Percentiles rank a stretch among this genome's conserved stretches.
These are phyloP conservation scores for Herpotrichia juniperi DNA, from an alignment of 2,329 filamentous ascomycete genomes.

Conservation along the genomic window DNA sequence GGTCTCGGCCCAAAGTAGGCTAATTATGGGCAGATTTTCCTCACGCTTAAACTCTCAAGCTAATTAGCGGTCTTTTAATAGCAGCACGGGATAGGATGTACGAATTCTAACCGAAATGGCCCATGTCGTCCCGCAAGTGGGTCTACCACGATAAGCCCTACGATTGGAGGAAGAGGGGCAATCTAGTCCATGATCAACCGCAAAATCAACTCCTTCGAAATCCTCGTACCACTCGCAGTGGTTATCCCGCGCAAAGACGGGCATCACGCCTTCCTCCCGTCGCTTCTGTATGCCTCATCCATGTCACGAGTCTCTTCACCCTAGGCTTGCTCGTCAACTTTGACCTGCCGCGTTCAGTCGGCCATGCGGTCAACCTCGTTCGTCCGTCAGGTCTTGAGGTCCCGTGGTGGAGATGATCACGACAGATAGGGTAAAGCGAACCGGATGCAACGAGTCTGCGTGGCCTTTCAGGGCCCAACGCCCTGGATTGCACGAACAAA, in stretches of 20 bases:
- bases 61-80: conserved; percentile 45
- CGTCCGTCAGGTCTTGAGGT: conserved; percentile 27
- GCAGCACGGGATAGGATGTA: conserved; percentile 25
- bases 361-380: conserved; percentile 28
- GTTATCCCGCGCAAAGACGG: conserved; percentile 30
- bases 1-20: conserved; percentile 12
- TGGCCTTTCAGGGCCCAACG: conserved; percentile 21
- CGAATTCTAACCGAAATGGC: conserved; percentile 29
- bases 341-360: conserved; percentile 40
- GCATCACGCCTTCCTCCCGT: conserved; percentile 28
- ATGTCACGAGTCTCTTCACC: conserved; percentile 26
- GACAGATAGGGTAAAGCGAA: conserved; percentile 27
- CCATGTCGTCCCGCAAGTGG: conserved; percentile 24
- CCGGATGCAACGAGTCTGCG: conserved; percentile 28
- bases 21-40: conserved; percentile 42
- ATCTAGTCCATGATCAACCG: conserved; percentile 38
- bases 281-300: conserved; percentile 41
- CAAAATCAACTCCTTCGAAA: conserved; percentile 36
- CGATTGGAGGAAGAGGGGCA: conserved; percentile 34
- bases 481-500: conserved; percentile 31
- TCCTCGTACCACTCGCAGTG: conserved; percentile 35
- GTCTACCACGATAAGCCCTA: conserved; percentile 18
- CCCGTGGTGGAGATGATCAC: conserved; percentile 42
- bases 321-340: conserved; percentile 29
- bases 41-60: conserved; percentile 1